Evolutionary conservation across 176 grass and related monocot genomes (phyloP).

Genomic region (Oryza glumipatula): DNA sequence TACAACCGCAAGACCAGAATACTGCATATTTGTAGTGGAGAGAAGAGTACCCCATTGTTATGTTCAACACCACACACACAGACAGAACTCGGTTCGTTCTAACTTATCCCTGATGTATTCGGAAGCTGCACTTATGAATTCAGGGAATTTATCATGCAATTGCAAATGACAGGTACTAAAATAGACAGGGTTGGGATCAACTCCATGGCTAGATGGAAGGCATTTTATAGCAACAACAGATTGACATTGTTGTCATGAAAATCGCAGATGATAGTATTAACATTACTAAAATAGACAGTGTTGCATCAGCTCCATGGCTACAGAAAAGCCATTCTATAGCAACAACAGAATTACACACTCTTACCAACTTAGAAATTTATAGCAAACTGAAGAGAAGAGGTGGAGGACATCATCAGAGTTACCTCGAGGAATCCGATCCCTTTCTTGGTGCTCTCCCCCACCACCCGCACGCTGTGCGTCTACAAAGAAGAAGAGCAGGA

Average conservation of each 20-base stretch:
- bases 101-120: not conserved
- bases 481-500: conserved; percentile 16
- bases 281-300: not conserved
- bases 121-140: not conserved
- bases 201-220: no score
- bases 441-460: conserved; percentile 54
- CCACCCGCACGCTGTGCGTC: conserved; percentile 77
- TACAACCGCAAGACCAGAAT: not conserved
- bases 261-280: no score
- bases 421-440: conserved; percentile 81
- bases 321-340: not conserved
- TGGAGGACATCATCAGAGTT: not conserved
- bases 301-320: not conserved
- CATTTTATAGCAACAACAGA: no score
- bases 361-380: not conserved
- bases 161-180: not conserved
- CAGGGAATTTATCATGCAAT: not conserved
- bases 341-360: not conserved
- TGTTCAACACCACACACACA: not conserved
- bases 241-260: no score
- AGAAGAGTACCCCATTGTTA: not conserved
- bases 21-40: not conserved
- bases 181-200: no score
- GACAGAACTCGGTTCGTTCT: not conserved
- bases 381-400: not conserved